These are phyloP conservation scores for Meredithiella fracta DNA, from an alignment of 2,329 filamentous ascomycete genomes.

Conservation along the genomic window DNA sequence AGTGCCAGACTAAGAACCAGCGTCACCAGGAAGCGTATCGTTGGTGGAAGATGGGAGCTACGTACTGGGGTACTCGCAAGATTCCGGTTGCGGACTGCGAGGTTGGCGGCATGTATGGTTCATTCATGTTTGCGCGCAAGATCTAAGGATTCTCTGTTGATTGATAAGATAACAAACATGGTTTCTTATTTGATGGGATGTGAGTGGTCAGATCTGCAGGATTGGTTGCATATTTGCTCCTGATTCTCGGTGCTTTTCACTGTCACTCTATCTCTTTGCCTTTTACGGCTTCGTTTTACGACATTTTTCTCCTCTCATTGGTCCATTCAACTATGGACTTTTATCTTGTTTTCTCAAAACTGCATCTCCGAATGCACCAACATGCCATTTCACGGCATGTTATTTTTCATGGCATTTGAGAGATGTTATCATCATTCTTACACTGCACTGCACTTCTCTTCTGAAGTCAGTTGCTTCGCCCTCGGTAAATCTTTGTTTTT, in stretches of 20 bases:
- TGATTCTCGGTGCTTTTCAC: not conserved
- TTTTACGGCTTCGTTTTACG: not conserved
- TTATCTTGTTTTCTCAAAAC: not conserved
- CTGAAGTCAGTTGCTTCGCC: not conserved
- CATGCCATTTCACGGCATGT: not conserved
- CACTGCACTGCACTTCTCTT: not conserved
- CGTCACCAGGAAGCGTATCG: slow-evolving; percentile 33
- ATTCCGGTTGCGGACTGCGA: slow-evolving; percentile 83
- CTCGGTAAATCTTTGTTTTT: not conserved
- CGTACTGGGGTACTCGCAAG: slow-evolving; percentile 76
- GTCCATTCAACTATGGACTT: not conserved
- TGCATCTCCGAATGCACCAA: slow-evolving; percentile 4
- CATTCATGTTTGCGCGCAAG: slow-evolving; percentile 45
- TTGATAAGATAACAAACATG: not conserved
- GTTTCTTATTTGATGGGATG: not conserved
- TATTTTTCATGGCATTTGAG: not conserved
- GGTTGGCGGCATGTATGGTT: slow-evolving; percentile 85
- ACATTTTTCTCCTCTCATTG: not conserved
- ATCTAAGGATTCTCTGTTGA: slow-evolving; percentile 23
- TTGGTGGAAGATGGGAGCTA: slow-evolving; percentile 71
- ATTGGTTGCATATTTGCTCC: not conserved
- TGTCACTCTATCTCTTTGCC: not conserved
- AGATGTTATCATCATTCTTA: not conserved
- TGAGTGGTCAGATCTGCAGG: not conserved
- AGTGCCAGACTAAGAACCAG: slow-evolving; percentile 19